A percentile compares a stretch with the other conserved stretches of the same genome.
These are phyloP conservation scores for Zychaea mexicana DNA, from an alignment of 371 early-diverging fungal genomes.

Conservation along the genomic window DNA sequence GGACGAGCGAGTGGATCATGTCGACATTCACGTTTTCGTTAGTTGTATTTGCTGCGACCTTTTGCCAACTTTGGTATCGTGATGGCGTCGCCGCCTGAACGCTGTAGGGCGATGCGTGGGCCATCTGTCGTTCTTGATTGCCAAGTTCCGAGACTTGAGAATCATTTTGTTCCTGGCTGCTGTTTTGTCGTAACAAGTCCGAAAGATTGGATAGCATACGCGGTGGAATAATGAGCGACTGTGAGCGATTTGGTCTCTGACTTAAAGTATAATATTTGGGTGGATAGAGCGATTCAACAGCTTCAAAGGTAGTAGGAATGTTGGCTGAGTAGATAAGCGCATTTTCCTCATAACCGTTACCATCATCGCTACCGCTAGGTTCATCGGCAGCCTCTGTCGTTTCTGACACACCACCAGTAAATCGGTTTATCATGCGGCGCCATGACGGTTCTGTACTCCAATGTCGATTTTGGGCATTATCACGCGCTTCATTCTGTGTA, in stretches of 20 bases:
- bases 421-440: conserved; percentile 14
- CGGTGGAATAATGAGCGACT: not conserved
- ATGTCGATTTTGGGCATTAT: not conserved
- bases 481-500: conserved; percentile 5
- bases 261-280: conserved; percentile 14
- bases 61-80: conserved; percentile 10
- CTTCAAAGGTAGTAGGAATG: conserved; percentile 49
- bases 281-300: conserved; percentile 48
- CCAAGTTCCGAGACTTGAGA: not conserved
- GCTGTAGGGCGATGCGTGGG: conserved; percentile 6
- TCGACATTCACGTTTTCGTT: conserved; percentile 16
- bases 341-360: not conserved
- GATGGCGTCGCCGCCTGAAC: conserved; percentile 22
- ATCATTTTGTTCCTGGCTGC: not conserved
- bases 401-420: not conserved
- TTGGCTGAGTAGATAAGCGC: conserved; percentile 1
- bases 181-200: not conserved
- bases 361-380: not conserved
- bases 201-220: not conserved
- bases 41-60: not conserved
- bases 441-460: conserved; percentile 27
- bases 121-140: not conserved
- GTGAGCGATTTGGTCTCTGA: not conserved
- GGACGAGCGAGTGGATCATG: conserved; percentile 13
- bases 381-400: not conserved